A percentile compares a stretch with the other conserved stretches of the same genome.
Conservation (phyloP, 1,284 basidiomycete genomes). For the Ganoderma resinaceum region DNA sequence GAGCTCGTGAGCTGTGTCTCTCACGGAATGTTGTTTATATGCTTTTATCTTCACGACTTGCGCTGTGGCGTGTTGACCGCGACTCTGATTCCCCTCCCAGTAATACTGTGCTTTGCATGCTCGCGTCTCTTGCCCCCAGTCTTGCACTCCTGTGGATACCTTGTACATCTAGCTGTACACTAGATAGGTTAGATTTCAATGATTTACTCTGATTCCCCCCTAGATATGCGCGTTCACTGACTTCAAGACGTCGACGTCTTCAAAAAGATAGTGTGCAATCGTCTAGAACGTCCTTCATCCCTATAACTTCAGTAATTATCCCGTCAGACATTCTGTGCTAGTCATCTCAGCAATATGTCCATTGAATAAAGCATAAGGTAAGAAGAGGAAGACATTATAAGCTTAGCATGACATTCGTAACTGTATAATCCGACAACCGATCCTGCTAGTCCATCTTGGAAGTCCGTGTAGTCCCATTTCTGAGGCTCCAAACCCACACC, state of each 20-base stretch:
- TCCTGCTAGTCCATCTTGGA: not conserved
- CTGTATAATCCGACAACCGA: not conserved
- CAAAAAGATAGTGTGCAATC: not conserved
- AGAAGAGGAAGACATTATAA: not conserved
- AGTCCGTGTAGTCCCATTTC: not conserved
- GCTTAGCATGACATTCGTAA: not conserved
- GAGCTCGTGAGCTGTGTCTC: not conserved
- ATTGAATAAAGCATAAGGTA: not conserved
- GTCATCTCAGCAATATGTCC: not conserved
- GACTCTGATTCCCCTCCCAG: not conserved
- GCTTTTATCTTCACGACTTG: not conserved
- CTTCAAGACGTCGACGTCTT: not conserved
- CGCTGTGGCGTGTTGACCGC: not conserved
- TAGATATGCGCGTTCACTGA: not conserved
- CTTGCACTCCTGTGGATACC: not conserved
- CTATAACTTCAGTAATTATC: too few relatives aligned
- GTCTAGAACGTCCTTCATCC: not conserved
- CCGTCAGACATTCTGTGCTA: too few relatives aligned
- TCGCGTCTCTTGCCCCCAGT: not conserved
- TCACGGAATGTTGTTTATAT: not conserved
- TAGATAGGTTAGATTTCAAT: not conserved
- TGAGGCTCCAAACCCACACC: not conserved
- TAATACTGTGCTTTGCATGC: not conserved
- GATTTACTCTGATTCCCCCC: not conserved
- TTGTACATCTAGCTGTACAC: conserved; percentile 7